phyloP scores from a whole-genome alignment of 2,329 filamentous ascomycete genomes.

The Xylariaceae sp. region DNA sequence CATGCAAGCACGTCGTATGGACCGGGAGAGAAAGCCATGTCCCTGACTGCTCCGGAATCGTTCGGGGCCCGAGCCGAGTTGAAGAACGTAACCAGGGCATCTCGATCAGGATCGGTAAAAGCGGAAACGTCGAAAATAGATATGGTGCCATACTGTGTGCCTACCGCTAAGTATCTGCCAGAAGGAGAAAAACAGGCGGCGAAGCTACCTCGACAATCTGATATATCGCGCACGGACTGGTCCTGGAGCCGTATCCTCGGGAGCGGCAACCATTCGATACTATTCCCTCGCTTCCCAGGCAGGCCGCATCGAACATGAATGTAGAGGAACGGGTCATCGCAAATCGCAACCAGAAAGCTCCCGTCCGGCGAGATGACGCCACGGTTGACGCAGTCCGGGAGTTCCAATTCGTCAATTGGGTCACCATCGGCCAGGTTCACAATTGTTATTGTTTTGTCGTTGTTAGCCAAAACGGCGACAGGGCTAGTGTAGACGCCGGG shows the following conservation, averaged over 20 bases:
- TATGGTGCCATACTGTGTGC: constrained; percentile 74
- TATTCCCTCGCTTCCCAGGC: constrained; percentile 31
- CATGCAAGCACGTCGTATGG: constrained; percentile 88
- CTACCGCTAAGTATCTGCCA: constrained; percentile 66
- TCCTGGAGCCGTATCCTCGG: constrained; percentile 53
- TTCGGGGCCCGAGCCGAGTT: constrained; percentile 67
- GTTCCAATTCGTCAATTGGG: constrained; percentile 62
- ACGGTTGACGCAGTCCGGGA: constrained; percentile 86
- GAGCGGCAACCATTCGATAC: constrained; percentile 47
- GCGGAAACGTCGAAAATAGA: constrained; percentile 61
- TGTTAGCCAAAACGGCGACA: constrained; percentile 77
- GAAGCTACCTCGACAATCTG: constrained; percentile 63
- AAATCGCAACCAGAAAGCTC: constrained; percentile 70
- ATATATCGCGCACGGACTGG: constrained; percentile 49
- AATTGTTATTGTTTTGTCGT: constrained; percentile 83
- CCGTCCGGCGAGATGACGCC: constrained; percentile 91
- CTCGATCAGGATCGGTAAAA: constrained; percentile 40
- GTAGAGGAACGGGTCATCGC: constrained; percentile 81
- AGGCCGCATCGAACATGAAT: constrained; percentile 59
- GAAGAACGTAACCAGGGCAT: constrained; percentile 69
- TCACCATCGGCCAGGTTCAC: constrained; percentile 64
- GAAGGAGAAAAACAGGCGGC: constrained; percentile 71
- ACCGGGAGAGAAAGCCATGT: constrained; percentile 86
- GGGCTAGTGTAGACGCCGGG: constrained; percentile 42
- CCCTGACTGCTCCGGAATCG: constrained; percentile 74